Conservation (phyloP, 768 basidiomycete species). For the Phylloporus arenicola region DNA sequence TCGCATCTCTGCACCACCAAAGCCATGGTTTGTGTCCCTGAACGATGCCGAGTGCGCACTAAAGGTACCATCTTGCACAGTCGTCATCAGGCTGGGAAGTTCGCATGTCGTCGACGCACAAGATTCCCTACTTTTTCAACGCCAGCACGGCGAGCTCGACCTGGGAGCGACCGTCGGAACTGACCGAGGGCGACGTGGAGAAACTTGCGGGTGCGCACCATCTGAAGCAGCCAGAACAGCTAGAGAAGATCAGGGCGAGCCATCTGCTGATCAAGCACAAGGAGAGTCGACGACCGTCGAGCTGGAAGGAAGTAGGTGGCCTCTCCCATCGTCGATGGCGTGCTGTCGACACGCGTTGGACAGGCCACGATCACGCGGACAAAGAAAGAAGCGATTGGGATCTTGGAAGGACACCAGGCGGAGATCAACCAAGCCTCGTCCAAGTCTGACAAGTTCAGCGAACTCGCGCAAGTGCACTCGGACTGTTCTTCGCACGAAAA, state of each 20-base stretch:
- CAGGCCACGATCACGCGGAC: constrained; percentile 76
- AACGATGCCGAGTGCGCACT: constrained; percentile 3
- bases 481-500: constrained; percentile 86
- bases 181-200: constrained; percentile 56
- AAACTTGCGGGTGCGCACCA: constrained; percentile 65
- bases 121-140: constrained; percentile 88
- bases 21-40: constrained; percentile 21
- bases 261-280: constrained; percentile 92
- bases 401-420: constrained; percentile 58
- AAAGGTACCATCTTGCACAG: constrained; percentile 12
- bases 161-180: constrained; percentile 63
- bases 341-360: background rate
- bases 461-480: constrained; percentile 71
- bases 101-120: constrained; percentile 73
- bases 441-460: constrained; percentile 59
- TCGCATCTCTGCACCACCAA: constrained; percentile 2
- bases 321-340: background rate
- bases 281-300: constrained; percentile 70
- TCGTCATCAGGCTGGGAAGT: constrained; percentile 64
- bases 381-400: constrained; percentile 84
- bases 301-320: constrained; percentile 73
- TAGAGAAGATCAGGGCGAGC: constrained; percentile 91
- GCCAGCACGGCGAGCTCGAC: constrained; percentile 57
- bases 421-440: constrained; percentile 46
- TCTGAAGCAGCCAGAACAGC: constrained; percentile 42